Evolutionary conservation across 2,329 filamentous ascomycete species (phyloP).

Genomic region (Huntiella bhutanensis): DNA sequence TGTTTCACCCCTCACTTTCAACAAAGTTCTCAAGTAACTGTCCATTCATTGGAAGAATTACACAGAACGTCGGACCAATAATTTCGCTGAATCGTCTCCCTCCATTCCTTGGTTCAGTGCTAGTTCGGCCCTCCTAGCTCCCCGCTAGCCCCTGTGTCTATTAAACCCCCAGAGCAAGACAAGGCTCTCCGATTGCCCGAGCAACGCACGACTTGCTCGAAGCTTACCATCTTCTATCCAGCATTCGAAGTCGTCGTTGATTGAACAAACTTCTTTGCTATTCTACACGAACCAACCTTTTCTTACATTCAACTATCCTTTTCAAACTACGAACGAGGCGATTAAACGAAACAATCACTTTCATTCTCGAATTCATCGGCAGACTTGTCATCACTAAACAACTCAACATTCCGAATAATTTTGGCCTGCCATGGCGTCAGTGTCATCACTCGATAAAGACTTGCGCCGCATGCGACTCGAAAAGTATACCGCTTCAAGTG

Average conservation of each 20-base stretch:
- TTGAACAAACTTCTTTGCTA: background rate
- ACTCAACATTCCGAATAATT: background rate
- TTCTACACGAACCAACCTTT: background rate
- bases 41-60: too few relatives aligned
- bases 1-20: too few relatives aligned
- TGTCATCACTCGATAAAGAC: conserved; percentile 85
- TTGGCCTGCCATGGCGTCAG: conserved; percentile 56
- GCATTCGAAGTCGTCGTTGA: background rate
- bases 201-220: conserved; percentile 1
- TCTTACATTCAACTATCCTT: background rate
- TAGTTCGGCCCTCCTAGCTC: too few relatives aligned
- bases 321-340: background rate
- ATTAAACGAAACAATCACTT: background rate
- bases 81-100: too few relatives aligned
- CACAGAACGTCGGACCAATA: too few relatives aligned
- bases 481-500: conserved; percentile 80
- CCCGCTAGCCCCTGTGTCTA: background rate
- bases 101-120: too few relatives aligned
- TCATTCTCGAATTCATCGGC: background rate
- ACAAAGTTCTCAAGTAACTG: too few relatives aligned
- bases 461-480: conserved; percentile 82
- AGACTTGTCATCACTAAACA: background rate
- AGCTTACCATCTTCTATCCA: background rate
- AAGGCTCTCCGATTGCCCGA: background rate
- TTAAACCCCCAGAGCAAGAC: conserved; percentile 1